phyloP scores from a whole-genome alignment of 208 protist species.

The Trypanosoma grayi region DNA sequence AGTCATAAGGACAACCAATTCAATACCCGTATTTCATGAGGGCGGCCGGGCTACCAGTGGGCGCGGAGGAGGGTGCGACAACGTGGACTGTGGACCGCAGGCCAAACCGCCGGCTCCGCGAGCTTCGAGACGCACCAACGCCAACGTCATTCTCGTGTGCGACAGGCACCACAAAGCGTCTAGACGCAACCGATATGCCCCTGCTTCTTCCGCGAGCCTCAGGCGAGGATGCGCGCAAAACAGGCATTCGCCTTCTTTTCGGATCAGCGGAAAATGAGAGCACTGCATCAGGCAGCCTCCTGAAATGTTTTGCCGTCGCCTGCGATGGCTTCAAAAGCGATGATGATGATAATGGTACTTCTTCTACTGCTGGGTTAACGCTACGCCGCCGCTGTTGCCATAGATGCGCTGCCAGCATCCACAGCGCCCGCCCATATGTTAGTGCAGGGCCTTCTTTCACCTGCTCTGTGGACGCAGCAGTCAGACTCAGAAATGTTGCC shows the following conservation, averaged over 20 bases:
- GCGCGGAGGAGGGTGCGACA: not conserved
- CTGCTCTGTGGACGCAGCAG: not conserved
- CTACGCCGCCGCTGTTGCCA: slow-evolving; percentile 26
- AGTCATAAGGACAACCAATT: not conserved
- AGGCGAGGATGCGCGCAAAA: not conserved
- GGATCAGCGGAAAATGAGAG: slow-evolving; percentile 1
- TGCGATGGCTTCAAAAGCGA: not conserved
- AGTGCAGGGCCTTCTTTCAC: slow-evolving; percentile 7
- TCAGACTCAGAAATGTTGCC: slow-evolving; percentile 44
- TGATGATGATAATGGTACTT: too few species aligned
- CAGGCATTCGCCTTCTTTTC: not conserved
- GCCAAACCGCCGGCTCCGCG: slow-evolving; percentile 4
- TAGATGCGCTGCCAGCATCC: slow-evolving; percentile 64
- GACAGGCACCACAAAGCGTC: slow-evolving; percentile 4
- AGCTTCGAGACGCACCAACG: not conserved
- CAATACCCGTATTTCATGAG: not conserved
- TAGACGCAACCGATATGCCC: not conserved
- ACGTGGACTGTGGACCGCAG: not conserved
- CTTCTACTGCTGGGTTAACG: too few species aligned
- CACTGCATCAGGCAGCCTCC: not conserved
- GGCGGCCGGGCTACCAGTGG: not conserved
- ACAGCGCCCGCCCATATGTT: slow-evolving; percentile 70
- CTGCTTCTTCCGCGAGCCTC: not conserved
- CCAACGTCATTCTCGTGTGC: not conserved
- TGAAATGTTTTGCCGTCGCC: slow-evolving; percentile 1